Conservation (phyloP, 768 basidiomycete genomes). For the Leucosporidium yakuticum region DNA sequence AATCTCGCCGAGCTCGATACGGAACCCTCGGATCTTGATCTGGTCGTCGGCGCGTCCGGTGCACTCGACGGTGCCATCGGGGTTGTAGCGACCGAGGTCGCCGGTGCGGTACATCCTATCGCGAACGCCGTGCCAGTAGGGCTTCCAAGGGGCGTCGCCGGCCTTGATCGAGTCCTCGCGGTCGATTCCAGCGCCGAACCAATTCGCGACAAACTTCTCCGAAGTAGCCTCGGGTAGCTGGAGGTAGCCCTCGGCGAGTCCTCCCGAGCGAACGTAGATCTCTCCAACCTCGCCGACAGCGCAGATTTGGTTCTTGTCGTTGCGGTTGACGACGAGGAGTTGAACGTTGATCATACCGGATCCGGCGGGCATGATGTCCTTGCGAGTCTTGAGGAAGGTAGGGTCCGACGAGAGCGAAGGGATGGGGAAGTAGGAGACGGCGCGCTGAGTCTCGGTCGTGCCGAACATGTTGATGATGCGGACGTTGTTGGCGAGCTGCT, state of each 20-base stretch:
- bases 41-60: slow-evolving; percentile 97
- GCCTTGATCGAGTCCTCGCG: slow-evolving; percentile 68
- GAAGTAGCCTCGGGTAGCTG: slow-evolving; percentile 66
- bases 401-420: slow-evolving; percentile 75
- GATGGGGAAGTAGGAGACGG: slow-evolving; percentile 93
- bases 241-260: slow-evolving; percentile 89
- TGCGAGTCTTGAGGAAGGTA: slow-evolving; percentile 86
- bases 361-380: slow-evolving; percentile 97
- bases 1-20: slow-evolving; percentile 96
- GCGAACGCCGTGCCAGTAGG: slow-evolving; percentile 87
- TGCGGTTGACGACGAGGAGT: slow-evolving; percentile 87
- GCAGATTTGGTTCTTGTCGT: slow-evolving; percentile 74
- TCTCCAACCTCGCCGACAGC: slow-evolving; percentile 96
- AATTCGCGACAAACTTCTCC: slow-evolving; percentile 90
- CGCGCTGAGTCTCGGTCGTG: slow-evolving; percentile 97
- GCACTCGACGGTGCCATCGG: slow-evolving; percentile 89
- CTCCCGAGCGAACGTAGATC: slow-evolving; percentile 95
- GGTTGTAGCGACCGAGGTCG: slow-evolving; percentile 88
- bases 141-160: slow-evolving; percentile 60
- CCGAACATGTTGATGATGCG: slow-evolving; percentile 99
- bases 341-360: slow-evolving; percentile 97
- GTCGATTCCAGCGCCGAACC: slow-evolving; percentile 60
- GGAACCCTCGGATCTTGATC: slow-evolving; percentile 98
- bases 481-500: slow-evolving; percentile 84
- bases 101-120: slow-evolving; percentile 98